phyloP scores from a whole-genome alignment of 306 rosid species.

The Glycine latifolia region DNA sequence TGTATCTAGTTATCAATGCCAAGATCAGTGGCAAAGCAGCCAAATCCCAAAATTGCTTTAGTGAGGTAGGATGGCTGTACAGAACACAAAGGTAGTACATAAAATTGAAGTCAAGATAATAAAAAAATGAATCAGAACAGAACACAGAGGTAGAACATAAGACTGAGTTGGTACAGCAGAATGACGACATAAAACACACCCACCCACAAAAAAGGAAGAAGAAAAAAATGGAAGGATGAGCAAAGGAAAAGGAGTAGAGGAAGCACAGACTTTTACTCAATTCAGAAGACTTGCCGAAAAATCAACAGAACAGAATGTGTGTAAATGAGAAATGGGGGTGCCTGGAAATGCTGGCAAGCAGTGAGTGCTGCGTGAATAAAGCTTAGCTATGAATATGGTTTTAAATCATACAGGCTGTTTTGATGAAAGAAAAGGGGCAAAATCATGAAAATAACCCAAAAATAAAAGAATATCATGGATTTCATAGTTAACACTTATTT shows the following conservation, averaged over 20 bases:
- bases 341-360: not conserved
- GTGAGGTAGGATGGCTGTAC: not conserved
- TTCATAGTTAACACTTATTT: slow-evolving; percentile 15
- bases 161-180: not conserved
- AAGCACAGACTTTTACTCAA: not conserved
- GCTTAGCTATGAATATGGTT: not conserved
- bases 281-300: not conserved
- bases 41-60: not conserved
- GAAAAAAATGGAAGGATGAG: not conserved
- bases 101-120: not conserved
- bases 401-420: not conserved
- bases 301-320: not conserved
- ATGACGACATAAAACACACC: not conserved
- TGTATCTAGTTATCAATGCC: not conserved
- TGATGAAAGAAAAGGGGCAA: not conserved
- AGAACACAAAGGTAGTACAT: not conserved
- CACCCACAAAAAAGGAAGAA: not conserved
- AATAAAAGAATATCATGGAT: not conserved
- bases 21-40: not conserved
- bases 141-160: not conserved
- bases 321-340: not conserved
- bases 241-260: not conserved
- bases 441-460: not conserved
- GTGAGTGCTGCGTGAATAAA: not conserved
- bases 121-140: not conserved